Evolutionary conservation across 495 filamentous ascomycete genomes (phyloP).

Genomic region (Podospora australis): DNA sequence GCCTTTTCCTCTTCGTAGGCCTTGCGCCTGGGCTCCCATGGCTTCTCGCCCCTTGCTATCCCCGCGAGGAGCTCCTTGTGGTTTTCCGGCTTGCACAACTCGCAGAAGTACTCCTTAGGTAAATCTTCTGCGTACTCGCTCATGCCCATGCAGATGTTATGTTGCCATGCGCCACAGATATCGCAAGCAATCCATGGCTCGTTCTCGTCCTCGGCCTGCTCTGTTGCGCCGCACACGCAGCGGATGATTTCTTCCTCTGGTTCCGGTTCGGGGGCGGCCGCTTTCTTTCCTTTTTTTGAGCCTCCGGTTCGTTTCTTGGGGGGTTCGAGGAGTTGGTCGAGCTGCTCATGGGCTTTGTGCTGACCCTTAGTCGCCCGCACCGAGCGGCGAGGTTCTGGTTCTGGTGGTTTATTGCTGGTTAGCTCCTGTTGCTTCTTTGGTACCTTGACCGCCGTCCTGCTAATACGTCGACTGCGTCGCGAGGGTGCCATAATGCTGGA

Average conservation of each 20-base stretch:
- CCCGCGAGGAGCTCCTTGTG: constrained; percentile 70
- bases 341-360: constrained; percentile 75
- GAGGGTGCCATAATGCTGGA: constrained; percentile 1
- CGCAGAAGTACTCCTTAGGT: constrained; percentile 79
- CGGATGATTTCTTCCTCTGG: constrained; percentile 66
- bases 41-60: constrained; percentile 70
- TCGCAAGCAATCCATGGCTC: constrained; percentile 92
- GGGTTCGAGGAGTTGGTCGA: constrained; percentile 57
- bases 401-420: constrained; percentile 18
- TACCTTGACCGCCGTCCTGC: neutral
- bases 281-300: constrained; percentile 47
- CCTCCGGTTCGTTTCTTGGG: constrained; percentile 51
- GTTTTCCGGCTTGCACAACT: constrained; percentile 76
- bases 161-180: constrained; percentile 86
- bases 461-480: constrained; percentile 4
- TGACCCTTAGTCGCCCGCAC: constrained; percentile 94
- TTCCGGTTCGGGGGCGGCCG: constrained; percentile 51
- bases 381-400: constrained; percentile 84
- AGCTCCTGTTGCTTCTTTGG: constrained; percentile 12
- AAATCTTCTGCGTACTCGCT: constrained; percentile 67
- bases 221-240: constrained; percentile 84
- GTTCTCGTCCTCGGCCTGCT: constrained; percentile 73
- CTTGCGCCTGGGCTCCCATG: constrained; percentile 68
- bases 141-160: constrained; percentile 90
- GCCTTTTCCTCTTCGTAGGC: constrained; percentile 38